Conservation (phyloP, 768 basidiomycete species). For the Agaricus blazei region DNA sequence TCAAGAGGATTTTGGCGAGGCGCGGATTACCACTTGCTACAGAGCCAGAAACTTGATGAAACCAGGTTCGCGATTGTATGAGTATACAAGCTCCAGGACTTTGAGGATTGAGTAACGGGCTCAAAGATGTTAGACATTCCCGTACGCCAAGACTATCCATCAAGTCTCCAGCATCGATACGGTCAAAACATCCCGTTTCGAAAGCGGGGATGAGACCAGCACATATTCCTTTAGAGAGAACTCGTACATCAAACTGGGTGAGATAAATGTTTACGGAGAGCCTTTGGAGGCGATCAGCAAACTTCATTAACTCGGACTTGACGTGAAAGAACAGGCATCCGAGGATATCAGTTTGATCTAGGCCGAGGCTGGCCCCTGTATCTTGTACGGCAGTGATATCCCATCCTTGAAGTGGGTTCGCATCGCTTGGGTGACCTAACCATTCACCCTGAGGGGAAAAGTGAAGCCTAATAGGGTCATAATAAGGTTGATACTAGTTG, state of each 20-base stretch:
- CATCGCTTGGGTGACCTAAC: conserved; percentile 32
- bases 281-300: conserved; percentile 29
- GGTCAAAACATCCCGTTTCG: conserved; percentile 30
- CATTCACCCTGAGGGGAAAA: conserved; percentile 42
- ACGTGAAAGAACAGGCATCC: conserved; percentile 41
- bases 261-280: conserved; percentile 32
- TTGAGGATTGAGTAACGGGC: conserved; percentile 26
- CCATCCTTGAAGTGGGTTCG: conserved; percentile 47
- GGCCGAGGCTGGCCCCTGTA: conserved; percentile 28
- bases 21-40: conserved; percentile 29
- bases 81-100: conserved; percentile 29
- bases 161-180: conserved; percentile 32
- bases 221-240: conserved; percentile 36
- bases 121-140: conserved; percentile 31
- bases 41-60: conserved; percentile 22
- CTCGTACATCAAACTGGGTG: conserved; percentile 36
- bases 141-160: conserved; percentile 26
- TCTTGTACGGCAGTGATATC: conserved; percentile 35
- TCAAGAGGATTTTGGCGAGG: conserved; percentile 23
- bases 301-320: conserved; percentile 33
- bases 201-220: conserved; percentile 32
- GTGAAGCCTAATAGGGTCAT: conserved; percentile 26
- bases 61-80: conserved; percentile 36
- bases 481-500: background rate
- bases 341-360: conserved; percentile 31